phyloP scores from a whole-genome alignment of 306 rosid species.

The Vicia sativa region DNA sequence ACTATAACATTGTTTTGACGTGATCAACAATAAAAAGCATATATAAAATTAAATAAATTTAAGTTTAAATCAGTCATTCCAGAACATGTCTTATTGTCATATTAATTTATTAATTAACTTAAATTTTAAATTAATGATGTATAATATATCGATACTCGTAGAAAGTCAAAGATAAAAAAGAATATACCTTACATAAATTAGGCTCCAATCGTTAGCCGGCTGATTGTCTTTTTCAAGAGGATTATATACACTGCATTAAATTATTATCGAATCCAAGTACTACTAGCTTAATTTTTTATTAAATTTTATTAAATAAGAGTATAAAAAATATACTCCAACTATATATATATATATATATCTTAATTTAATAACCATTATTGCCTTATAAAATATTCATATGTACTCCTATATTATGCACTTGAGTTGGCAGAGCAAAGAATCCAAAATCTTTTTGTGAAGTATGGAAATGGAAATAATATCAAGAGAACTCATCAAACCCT shows the following conservation, averaged over 20 bases:
- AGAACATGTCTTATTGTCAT: too few relatives aligned
- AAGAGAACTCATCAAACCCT: conserved; percentile 62
- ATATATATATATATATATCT: too few relatives aligned
- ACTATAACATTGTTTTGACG: neutral
- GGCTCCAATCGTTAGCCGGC: neutral
- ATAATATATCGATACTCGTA: too few relatives aligned
- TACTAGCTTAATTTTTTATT: neutral
- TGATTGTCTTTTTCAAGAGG: neutral
- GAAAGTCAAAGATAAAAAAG: too few relatives aligned
- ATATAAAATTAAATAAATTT: too few relatives aligned
- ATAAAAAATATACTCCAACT: neutral
- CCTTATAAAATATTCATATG: neutral
- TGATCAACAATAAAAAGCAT: too few relatives aligned
- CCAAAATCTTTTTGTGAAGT: neutral
- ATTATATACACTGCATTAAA: neutral
- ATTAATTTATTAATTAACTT: too few relatives aligned
- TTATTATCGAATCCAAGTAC: neutral
- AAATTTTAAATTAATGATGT: too few relatives aligned
- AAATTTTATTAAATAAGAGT: neutral
- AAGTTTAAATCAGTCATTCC: too few relatives aligned
- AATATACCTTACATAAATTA: too few relatives aligned
- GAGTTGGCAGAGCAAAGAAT: neutral
- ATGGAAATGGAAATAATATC: conserved; percentile 44
- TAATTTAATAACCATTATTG: neutral
- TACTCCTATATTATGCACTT: neutral